Conservation (phyloP, 129 eudicot species). For the Arctium lappa region DNA sequence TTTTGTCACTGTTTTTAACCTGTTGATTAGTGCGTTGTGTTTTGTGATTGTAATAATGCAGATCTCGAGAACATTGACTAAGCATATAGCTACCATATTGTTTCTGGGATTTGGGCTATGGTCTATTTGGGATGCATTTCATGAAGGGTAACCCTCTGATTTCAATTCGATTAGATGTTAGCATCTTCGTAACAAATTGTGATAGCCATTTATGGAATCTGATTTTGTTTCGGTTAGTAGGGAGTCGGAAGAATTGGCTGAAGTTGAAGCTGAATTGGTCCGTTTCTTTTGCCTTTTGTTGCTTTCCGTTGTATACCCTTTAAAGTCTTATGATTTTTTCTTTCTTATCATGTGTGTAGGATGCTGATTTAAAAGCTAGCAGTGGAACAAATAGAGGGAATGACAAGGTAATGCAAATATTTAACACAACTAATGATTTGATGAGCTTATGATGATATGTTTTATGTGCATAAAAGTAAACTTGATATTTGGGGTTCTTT, state of each 20-base stretch:
- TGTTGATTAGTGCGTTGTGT: background rate
- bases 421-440: background rate
- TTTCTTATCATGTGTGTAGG: conserved; percentile 36
- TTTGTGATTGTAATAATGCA: conserved; percentile 35
- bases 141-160: conserved; percentile 52
- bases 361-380: conserved; percentile 67
- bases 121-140: conserved; percentile 97
- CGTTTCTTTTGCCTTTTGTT: conserved; percentile 20
- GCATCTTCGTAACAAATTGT: conserved; percentile 4
- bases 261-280: conserved; percentile 95
- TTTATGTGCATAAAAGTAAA: background rate
- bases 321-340: background rate
- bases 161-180: background rate
- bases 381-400: conserved; percentile 41
- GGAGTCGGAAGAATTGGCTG: conserved; percentile 85
- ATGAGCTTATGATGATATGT: conserved; percentile 54
- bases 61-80: conserved; percentile 81
- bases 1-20: background rate
- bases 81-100: conserved; percentile 89
- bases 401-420: conserved; percentile 60
- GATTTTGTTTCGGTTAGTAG: conserved; percentile 30
- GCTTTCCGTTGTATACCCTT: background rate
- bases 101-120: conserved; percentile 90
- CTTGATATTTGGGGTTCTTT: background rate
- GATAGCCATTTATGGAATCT: conserved; percentile 8